These are phyloP conservation scores for Phaeophleospora eucalypticola DNA, from an alignment of 2,329 filamentous ascomycete species.

Conservation along the genomic window DNA sequence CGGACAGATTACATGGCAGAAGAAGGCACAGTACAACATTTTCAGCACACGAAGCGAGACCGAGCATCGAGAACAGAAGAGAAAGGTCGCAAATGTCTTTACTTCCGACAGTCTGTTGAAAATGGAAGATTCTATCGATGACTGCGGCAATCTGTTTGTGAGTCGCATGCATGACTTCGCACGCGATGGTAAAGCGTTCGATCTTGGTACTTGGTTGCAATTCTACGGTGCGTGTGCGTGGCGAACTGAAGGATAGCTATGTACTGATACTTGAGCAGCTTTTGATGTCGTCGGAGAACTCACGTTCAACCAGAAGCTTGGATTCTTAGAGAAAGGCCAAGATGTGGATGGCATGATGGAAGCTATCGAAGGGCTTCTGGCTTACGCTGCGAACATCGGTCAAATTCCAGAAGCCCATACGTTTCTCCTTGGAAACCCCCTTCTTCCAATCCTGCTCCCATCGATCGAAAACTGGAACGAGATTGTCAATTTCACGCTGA, in stretches of 20 bases:
- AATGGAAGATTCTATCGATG: not conserved
- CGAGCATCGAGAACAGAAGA: conserved; percentile 39
- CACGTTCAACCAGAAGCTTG: conserved; percentile 9
- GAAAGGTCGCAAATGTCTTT: not conserved
- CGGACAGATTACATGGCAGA: not conserved
- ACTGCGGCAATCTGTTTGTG: not conserved
- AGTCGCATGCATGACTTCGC: not conserved
- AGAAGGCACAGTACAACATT: conserved; percentile 25
- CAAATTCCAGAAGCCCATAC: conserved; percentile 13
- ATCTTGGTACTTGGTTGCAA: not conserved
- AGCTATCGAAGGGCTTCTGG: conserved; percentile 9
- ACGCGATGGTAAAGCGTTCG: not conserved
- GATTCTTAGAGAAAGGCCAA: conserved; percentile 8
- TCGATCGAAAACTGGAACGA: conserved; percentile 36
- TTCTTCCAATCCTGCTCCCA: conserved; percentile 30
- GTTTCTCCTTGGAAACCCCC: conserved; percentile 14
- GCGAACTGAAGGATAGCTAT: no score
- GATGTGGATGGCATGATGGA: conserved; percentile 11
- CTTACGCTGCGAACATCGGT: conserved; percentile 12
- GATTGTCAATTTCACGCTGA: conserved; percentile 33
- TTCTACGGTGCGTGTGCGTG: no score
- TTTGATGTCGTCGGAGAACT: conserved; percentile 18
- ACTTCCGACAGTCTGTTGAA: conserved; percentile 7
- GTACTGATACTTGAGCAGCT: no score
- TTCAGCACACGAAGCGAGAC: conserved; percentile 37